A percentile compares a stretch with the other conserved stretches of the same genome.
Conservation (phyloP, 306 rosid species). For the Vigna trinervia region DNA sequence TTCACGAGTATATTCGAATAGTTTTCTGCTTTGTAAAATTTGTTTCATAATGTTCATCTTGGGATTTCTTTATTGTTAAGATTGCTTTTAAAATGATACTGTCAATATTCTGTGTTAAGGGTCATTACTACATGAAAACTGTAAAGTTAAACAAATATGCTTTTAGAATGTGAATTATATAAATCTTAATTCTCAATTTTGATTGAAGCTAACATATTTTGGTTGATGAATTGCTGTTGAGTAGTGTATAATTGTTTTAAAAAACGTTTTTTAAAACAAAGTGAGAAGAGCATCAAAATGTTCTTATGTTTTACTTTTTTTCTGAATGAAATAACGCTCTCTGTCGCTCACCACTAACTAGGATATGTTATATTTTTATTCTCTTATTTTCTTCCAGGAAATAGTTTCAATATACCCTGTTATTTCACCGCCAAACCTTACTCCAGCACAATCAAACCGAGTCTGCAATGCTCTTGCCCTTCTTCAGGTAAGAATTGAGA, state of each 20-base stretch:
- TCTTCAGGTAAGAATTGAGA: constrained; percentile 69
- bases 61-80: background rate
- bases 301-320: background rate
- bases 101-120: background rate
- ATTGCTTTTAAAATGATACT: too few species aligned
- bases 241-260: background rate
- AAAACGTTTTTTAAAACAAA: background rate
- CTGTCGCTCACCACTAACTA: background rate
- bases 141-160: background rate
- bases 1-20: background rate
- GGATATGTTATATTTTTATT: background rate
- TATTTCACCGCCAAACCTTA: constrained; percentile 75
- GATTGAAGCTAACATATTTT: background rate
- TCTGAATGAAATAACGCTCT: background rate
- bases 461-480: constrained; percentile 92
- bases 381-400: constrained; percentile 58
- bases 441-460: constrained; percentile 79
- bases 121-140: background rate
- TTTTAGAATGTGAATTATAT: background rate
- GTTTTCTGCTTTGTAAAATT: background rate
- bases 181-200: background rate
- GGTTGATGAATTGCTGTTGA: background rate
- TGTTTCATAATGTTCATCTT: background rate
- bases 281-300: background rate
- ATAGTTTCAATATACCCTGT: constrained; percentile 78